A percentile compares a stretch with the other conserved stretches of the same genome.
Evolutionary conservation across 306 rosid genomes (phyloP).

Genomic region (Fragaria nilgerrensis): DNA sequence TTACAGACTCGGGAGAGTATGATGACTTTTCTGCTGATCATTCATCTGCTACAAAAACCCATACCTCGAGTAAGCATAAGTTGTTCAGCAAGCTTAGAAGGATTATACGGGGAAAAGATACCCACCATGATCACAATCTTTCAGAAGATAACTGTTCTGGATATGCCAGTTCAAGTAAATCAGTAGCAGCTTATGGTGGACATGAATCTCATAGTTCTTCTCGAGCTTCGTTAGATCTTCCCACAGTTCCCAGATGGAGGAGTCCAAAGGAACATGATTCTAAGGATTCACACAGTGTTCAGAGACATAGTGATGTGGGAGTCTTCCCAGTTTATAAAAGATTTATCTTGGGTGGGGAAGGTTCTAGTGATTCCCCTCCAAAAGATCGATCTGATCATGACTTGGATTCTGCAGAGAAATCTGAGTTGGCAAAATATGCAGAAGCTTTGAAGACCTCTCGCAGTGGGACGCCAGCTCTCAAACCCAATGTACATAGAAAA

Average conservation of each 20-base stretch:
- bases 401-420: constrained; percentile 40
- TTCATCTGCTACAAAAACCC: constrained; percentile 40
- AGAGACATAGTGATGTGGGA: constrained; percentile 34
- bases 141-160: constrained; percentile 37
- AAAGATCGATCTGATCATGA: constrained; percentile 29
- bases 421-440: constrained; percentile 74
- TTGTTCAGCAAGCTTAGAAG: constrained; percentile 58
- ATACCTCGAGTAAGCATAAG: constrained; percentile 38
- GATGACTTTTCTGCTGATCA: constrained; percentile 51
- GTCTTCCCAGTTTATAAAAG: constrained; percentile 28
- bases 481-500: constrained; percentile 26
- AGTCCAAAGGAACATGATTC: constrained; percentile 37
- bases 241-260: constrained; percentile 17
- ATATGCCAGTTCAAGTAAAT: constrained; percentile 27
- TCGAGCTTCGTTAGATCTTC: constrained; percentile 41
- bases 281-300: constrained; percentile 22
- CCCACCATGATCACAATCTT: constrained; percentile 25
- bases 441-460: constrained; percentile 57
- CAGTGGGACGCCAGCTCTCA: constrained; percentile 3
- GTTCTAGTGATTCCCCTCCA: constrained; percentile 25
- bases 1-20: constrained; percentile 49
- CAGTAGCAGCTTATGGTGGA: constrained; percentile 29
- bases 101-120: constrained; percentile 53
- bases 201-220: constrained; percentile 31
- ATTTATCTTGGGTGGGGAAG: constrained; percentile 22